Conservation (phyloP, 768 basidiomycete species). For the Amanita subjunquillea region DNA sequence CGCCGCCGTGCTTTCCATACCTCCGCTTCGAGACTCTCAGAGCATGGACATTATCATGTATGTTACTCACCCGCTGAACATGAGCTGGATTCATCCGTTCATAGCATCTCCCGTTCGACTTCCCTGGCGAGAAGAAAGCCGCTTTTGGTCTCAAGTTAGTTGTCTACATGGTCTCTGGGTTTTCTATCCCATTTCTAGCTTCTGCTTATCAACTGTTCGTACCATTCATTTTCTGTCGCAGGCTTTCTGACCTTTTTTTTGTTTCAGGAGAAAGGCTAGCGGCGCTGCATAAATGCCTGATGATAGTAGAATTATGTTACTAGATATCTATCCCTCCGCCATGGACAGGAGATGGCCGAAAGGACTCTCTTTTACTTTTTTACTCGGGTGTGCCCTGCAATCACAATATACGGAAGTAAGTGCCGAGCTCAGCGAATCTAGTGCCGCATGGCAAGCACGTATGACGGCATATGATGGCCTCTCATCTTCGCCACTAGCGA, state of each 20-base stretch:
- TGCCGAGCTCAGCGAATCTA: constrained; percentile 57
- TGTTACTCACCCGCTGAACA: constrained; percentile 9
- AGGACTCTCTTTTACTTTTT: constrained; percentile 4
- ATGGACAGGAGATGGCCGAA: constrained; percentile 7
- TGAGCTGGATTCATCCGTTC: constrained; percentile 7
- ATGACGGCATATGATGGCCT: constrained; percentile 47
- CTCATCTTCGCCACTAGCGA: constrained; percentile 47
- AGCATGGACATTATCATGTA: constrained; percentile 51
- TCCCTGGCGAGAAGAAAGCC: constrained; percentile 39
- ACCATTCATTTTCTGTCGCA: not conserved
- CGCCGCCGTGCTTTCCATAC: constrained; percentile 34
- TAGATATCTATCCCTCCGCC: constrained; percentile 13
- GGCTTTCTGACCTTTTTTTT: constrained; percentile 1
- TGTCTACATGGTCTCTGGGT: constrained; percentile 41
- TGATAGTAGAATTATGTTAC: not conserved
- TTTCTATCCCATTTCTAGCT: constrained; percentile 60
- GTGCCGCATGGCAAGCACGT: constrained; percentile 49
- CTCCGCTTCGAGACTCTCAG: constrained; percentile 32
- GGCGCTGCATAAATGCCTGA: constrained; percentile 9
- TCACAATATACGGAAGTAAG: constrained; percentile 60
- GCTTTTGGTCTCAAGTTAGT: constrained; percentile 39
- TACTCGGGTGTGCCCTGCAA: constrained; percentile 33
- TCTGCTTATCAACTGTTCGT: constrained; percentile 56
- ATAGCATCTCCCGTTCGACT: constrained; percentile 49
- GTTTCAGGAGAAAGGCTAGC: constrained; percentile 32